Evolutionary conservation across 2,329 filamentous ascomycete genomes (phyloP), one percentile per base, ranked within the genome.

Genomic region (Epichloe elymi): DNA sequence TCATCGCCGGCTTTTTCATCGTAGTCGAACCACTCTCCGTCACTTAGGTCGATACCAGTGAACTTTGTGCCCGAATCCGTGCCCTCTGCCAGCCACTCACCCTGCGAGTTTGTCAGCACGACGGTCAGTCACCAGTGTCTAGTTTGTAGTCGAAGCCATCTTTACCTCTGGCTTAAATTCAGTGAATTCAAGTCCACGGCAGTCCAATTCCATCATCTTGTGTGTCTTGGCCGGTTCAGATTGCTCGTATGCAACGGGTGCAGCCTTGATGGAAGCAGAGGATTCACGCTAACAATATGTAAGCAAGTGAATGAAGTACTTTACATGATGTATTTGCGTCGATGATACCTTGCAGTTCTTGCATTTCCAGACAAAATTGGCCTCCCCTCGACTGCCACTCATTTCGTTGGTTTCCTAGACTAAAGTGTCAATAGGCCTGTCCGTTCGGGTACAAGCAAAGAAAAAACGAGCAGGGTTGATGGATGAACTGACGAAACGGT

Each of bases 351-450:
- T 94, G 82, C 93, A 98, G 65, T 93, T 91, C 70, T 94, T 95
- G 78, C 93, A 98, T 67, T 83, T 90, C 91, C 93, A 98, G n/a
- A 98, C 93, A 68, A 98, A 98, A 69, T 97, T 97, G 54, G 93
- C 93, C 68, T 97, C 90, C 57, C 93, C 93, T 62, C 88, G 80
- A 67, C 90, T 96, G 37, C 90, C 90, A 56, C 88, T 93, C 67
- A 96, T 82, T 57, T 96, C 89, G 64, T 94, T 90, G 62, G 75
- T 78, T 65, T 97, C 91, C 88, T 95, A 55, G 3, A 2, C 4
- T 39, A 15, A 35, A 17, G 50, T 44, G 62, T 48, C 55, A 54
- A n/a, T 11, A 38, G 36, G 20, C 35, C 3, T 42, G 26, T 6
- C 46, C 50, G 48, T 48, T 50, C 35, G 37, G 49, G 15, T 47